A percentile compares a stretch with the other conserved stretches of the same genome.
These are phyloP conservation scores for Ustilago crameri DNA, from an alignment of 1,284 basidiomycete genomes.

Conservation along the genomic window DNA sequence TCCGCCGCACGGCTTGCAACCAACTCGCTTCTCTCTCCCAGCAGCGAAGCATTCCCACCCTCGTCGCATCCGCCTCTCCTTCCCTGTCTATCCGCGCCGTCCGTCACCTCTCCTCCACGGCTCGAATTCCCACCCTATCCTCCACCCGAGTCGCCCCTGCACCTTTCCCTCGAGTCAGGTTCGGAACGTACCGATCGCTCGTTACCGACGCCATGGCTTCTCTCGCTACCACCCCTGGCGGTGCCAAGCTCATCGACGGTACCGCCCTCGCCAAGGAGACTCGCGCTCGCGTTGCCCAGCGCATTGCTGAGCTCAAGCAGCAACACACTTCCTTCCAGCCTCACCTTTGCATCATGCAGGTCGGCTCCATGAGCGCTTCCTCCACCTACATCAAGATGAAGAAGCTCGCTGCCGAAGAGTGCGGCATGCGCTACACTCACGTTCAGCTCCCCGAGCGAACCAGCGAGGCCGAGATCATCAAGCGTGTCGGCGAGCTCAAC, in stretches of 20 bases:
- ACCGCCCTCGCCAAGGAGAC: slow-evolving; percentile 85
- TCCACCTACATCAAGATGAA: slow-evolving; percentile 97
- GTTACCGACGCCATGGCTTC: slow-evolving; percentile 50
- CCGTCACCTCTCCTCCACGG: slow-evolving; percentile 13
- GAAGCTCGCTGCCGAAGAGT: slow-evolving; percentile 91
- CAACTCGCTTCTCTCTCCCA: slow-evolving; percentile 43
- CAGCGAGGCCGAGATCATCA: slow-evolving; percentile 80
- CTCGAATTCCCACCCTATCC: slow-evolving; percentile 4
- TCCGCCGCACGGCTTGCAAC: slow-evolving; percentile 43
- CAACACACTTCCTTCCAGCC: slow-evolving; percentile 85
- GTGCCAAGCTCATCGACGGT: slow-evolving; percentile 81
- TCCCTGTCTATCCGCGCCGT: not conserved
- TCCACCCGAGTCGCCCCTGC: not conserved
- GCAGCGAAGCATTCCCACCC: slow-evolving; percentile 32
- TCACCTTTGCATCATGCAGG: slow-evolving; percentile 91
- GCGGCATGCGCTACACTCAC: slow-evolving; percentile 89
- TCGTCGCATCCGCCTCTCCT: slow-evolving; percentile 8
- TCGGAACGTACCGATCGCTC: slow-evolving; percentile 19
- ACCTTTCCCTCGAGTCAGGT: not conserved
- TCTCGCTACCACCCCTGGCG: slow-evolving; percentile 52
- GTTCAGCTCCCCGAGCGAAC: slow-evolving; percentile 77
- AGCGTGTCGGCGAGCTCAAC: slow-evolving; percentile 84
- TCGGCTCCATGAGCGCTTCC: slow-evolving; percentile 89
- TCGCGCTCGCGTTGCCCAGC: slow-evolving; percentile 56
- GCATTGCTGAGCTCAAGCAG: slow-evolving; percentile 60